phyloP scores from a whole-genome alignment of 352 stramenopile species.

The Thraustochytrium striatum region DNA sequence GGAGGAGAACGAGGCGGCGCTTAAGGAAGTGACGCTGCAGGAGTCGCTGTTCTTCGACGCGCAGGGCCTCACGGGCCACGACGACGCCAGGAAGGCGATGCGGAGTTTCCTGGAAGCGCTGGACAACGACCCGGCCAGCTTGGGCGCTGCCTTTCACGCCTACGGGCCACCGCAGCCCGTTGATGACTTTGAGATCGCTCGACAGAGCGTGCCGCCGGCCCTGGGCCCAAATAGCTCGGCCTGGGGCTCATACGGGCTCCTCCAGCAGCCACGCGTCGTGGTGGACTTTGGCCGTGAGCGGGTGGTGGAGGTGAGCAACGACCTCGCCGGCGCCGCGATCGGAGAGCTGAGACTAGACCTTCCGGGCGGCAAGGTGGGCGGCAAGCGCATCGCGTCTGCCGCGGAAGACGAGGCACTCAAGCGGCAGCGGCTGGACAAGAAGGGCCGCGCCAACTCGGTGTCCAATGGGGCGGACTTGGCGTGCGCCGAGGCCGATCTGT shows the following conservation, averaged over 20 bases:
- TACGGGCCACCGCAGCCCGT: constrained; percentile 7
- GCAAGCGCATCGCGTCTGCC: background rate
- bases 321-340: background rate
- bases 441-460: background rate
- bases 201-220: background rate
- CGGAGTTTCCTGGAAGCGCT: background rate
- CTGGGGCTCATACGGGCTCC: background rate
- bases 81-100: background rate
- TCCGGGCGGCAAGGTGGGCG: background rate
- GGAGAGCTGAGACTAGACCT: no score
- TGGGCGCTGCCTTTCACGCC: background rate
- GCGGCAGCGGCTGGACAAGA: constrained; percentile 20
- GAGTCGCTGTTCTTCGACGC: constrained; percentile 22
- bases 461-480: no score
- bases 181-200: background rate
- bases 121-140: background rate
- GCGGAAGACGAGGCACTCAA: background rate
- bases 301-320: background rate
- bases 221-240: background rate
- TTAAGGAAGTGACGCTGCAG: background rate
- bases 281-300: constrained; percentile 20
- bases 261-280: constrained; percentile 4
- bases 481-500: background rate
- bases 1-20: no score
- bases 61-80: background rate